phyloP scores from a whole-genome alignment of 768 basidiomycete genomes.

The Lepiota venenata region DNA sequence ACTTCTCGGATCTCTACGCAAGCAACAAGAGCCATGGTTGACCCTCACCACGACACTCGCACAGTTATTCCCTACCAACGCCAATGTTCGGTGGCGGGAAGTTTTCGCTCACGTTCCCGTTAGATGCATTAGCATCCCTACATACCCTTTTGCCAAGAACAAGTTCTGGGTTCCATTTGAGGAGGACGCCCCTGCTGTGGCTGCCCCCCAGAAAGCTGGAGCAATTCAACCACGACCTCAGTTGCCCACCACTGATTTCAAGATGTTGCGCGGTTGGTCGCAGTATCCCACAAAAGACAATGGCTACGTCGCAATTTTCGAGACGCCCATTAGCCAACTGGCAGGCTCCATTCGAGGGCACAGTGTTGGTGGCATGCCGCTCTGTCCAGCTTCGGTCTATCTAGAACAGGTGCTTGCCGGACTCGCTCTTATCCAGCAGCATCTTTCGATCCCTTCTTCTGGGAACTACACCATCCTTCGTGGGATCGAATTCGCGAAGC shows the following conservation, averaged over 20 bases:
- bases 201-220: background rate
- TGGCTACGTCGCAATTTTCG: slow-evolving; percentile 41
- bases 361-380: slow-evolving; percentile 46
- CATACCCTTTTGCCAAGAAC: slow-evolving; percentile 57
- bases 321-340: slow-evolving; percentile 46
- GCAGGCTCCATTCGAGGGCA: slow-evolving; percentile 51
- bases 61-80: slow-evolving; percentile 40
- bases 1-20: slow-evolving; percentile 49
- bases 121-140: slow-evolving; percentile 50
- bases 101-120: slow-evolving; percentile 45
- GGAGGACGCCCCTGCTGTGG: slow-evolving; percentile 19
- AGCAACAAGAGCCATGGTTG: slow-evolving; percentile 37
- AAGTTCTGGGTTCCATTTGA: slow-evolving; percentile 55
- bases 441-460: slow-evolving; percentile 21
- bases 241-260: slow-evolving; percentile 7
- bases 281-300: slow-evolving; percentile 38
- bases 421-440: slow-evolving; percentile 31
- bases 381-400: slow-evolving; percentile 69
- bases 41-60: slow-evolving; percentile 44
- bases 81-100: slow-evolving; percentile 49
- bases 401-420: slow-evolving; percentile 52
- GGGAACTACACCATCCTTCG: slow-evolving; percentile 38
- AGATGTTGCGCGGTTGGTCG: background rate
- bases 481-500: slow-evolving; percentile 45
- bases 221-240: slow-evolving; percentile 4